Evolutionary conservation across 768 basidiomycete genomes (phyloP).

Genomic region (Lentinula aciculospora): DNA sequence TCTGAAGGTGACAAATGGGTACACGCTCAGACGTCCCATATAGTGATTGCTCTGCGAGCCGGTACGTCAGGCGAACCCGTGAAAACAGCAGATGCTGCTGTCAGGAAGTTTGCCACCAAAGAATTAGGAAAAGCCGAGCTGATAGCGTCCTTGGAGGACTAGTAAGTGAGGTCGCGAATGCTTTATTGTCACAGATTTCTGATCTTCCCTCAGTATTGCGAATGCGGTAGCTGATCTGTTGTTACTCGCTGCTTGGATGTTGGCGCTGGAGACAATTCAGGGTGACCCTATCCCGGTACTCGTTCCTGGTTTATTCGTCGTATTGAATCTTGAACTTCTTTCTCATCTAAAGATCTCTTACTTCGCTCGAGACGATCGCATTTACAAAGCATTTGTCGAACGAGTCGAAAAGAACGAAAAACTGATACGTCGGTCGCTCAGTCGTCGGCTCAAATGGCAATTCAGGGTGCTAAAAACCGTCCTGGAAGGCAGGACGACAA

Average conservation of each 20-base stretch:
- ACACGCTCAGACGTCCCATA: constrained; percentile 57
- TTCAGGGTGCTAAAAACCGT: constrained; percentile 55
- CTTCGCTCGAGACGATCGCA: constrained; percentile 90
- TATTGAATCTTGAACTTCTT: background rate
- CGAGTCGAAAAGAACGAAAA: constrained; percentile 36
- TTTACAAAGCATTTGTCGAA: constrained; percentile 65
- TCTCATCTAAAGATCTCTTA: constrained; percentile 68
- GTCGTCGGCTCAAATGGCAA: constrained; percentile 65
- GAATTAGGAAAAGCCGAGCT: constrained; percentile 74
- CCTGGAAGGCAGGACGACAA: constrained; percentile 61
- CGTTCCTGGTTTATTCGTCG: constrained; percentile 15
- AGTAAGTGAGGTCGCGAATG: constrained; percentile 44
- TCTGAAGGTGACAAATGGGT: constrained; percentile 94
- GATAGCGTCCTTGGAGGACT: constrained; percentile 85
- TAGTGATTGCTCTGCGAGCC: constrained; percentile 64
- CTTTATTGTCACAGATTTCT: background rate
- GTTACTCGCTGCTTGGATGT: constrained; percentile 77
- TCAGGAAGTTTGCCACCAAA: constrained; percentile 81
- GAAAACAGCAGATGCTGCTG: constrained; percentile 62
- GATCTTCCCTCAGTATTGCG: constrained; percentile 51
- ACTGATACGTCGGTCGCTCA: constrained; percentile 42
- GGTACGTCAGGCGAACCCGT: constrained; percentile 74
- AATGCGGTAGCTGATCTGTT: constrained; percentile 87
- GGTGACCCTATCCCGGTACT: constrained; percentile 69
- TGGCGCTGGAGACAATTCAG: constrained; percentile 50